Conservation (phyloP, 2,329 filamentous ascomycete species). For the Colletotrichum theobromicola region DNA sequence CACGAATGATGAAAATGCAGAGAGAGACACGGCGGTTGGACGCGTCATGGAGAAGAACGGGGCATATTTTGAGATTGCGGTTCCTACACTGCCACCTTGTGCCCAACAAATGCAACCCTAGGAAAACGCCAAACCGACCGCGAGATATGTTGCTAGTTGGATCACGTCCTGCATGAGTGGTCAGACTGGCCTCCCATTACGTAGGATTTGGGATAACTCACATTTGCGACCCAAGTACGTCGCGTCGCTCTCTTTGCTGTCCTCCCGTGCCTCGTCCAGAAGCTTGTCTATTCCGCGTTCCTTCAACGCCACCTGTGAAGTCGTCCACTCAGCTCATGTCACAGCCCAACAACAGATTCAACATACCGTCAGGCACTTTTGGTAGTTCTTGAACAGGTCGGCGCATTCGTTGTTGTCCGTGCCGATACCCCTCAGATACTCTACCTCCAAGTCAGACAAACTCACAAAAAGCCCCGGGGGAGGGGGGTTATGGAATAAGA, state of each 20-base stretch:
- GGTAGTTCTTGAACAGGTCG: conserved; percentile 85
- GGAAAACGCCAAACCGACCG: neutral
- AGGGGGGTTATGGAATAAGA: conserved; percentile 15
- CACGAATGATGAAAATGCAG: neutral
- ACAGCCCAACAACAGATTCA: neutral
- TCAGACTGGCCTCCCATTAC: neutral
- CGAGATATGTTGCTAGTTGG: neutral
- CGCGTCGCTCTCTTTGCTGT: conserved; percentile 86
- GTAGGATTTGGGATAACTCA: conserved; percentile 26
- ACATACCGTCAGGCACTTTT: conserved; percentile 78
- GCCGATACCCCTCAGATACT: conserved; percentile 87
- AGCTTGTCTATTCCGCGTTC: conserved; percentile 91
- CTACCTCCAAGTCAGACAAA: conserved; percentile 47
- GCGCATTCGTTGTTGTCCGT: conserved; percentile 85
- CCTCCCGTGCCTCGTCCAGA: conserved; percentile 87
- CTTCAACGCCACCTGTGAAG: conserved; percentile 77
- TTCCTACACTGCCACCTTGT: conserved; percentile 9
- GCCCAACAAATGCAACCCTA: conserved; percentile 10
- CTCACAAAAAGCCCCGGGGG: neutral
- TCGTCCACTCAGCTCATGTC: neutral
- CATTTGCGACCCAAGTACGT: conserved; percentile 48
- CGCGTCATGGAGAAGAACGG: conserved; percentile 9
- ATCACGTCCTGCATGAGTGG: neutral
- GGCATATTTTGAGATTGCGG: conserved; percentile 6
- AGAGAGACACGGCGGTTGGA: neutral